Conservation (phyloP, 495 filamentous ascomycete genomes). For the Amphirosellinia nigrospora region DNA sequence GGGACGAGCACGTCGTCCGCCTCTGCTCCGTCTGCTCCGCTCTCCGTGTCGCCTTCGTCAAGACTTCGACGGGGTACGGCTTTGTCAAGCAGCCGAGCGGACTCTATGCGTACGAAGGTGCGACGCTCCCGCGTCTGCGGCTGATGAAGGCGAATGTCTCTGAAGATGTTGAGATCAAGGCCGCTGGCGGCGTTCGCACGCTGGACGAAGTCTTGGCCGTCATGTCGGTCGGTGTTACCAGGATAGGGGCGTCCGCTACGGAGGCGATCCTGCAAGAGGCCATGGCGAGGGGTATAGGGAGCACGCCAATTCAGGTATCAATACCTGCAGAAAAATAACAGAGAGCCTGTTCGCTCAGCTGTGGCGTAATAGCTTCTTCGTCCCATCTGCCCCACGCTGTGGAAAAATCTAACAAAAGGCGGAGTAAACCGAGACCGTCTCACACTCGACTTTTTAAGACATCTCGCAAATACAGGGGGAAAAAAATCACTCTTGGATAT, state of each 20-base stretch:
- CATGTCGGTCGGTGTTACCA: conserved; percentile 46
- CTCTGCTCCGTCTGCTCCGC: conserved; percentile 60
- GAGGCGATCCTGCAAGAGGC: conserved; percentile 62
- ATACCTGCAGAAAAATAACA: conserved; percentile 25
- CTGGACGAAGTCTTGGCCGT: conserved; percentile 53
- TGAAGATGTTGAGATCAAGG: conserved; percentile 59
- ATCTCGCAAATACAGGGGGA: background rate
- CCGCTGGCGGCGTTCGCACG: conserved; percentile 59
- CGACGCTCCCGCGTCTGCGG: conserved; percentile 55
- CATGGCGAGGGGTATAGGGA: conserved; percentile 53
- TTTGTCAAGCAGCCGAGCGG: conserved; percentile 61
- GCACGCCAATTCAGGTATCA: conserved; percentile 42
- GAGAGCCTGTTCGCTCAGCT: background rate
- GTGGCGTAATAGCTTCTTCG: background rate
- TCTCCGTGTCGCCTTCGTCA: conserved; percentile 59
- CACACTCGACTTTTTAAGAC: too few species aligned
- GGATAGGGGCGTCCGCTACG: conserved; percentile 62
- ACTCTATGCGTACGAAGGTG: conserved; percentile 57
- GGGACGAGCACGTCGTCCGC: conserved; percentile 50
- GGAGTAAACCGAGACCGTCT: too few species aligned
- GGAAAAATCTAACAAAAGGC: background rate
- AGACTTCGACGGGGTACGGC: conserved; percentile 64
- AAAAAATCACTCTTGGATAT: background rate
- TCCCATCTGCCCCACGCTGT: background rate
- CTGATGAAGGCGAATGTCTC: conserved; percentile 58